These are phyloP conservation scores for Parathielavia appendiculata DNA, from an alignment of 495 filamentous ascomycete species.

Conservation along the genomic window DNA sequence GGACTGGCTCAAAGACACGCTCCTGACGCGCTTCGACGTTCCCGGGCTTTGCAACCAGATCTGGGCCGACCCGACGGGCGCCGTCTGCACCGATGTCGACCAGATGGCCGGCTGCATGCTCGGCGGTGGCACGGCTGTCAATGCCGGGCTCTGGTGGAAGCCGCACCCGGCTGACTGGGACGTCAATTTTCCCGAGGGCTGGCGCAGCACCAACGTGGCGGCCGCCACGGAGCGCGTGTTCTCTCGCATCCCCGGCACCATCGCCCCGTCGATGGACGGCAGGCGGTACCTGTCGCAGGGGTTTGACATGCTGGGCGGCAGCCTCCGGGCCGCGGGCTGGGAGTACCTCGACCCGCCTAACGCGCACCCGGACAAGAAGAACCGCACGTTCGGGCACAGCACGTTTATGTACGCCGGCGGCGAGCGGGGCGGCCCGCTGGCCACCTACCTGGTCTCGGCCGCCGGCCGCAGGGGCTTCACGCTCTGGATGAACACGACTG, in stretches of 20 bases:
- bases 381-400: conserved; percentile 57
- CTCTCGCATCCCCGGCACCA: conserved; percentile 62
- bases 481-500: conserved; percentile 56
- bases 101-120: conserved; percentile 71
- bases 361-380: conserved; percentile 55
- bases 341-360: conserved; percentile 56
- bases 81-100: conserved; percentile 59
- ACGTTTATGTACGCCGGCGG: conserved; percentile 61
- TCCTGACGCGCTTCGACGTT: conserved; percentile 66
- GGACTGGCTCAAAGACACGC: conserved; percentile 57
- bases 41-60: conserved; percentile 67
- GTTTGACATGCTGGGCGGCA: conserved; percentile 52
- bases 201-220: conserved; percentile 59
- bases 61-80: conserved; percentile 53
- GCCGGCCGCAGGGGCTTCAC: conserved; percentile 55
- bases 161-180: conserved; percentile 57
- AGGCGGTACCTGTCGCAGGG: conserved; percentile 59
- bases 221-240: conserved; percentile 56
- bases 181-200: conserved; percentile 63
- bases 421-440: conserved; percentile 62
- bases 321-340: conserved; percentile 55
- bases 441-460: conserved; percentile 63
- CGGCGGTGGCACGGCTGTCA: conserved; percentile 66
- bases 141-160: conserved; percentile 55
- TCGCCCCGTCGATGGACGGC: conserved; percentile 58